phyloP scores from a whole-genome alignment of 192 early-diverging fungal genomes.

The Rhizoclosmatium globosum region DNA sequence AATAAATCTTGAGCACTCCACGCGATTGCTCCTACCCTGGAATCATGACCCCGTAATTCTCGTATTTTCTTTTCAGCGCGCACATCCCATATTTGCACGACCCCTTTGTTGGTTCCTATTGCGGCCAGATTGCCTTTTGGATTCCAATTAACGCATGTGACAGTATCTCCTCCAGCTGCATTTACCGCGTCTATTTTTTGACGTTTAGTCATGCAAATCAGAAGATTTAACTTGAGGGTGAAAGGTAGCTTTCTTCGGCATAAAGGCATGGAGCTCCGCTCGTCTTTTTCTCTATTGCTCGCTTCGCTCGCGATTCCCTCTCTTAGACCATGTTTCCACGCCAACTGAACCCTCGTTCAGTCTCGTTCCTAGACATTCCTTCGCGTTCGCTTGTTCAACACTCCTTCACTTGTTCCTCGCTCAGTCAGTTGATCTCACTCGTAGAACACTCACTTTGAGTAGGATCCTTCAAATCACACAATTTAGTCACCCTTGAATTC shows the following conservation, averaged over 20 bases:
- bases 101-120: slow-evolving; percentile 75
- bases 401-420: too few species aligned
- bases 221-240: too few species aligned
- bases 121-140: slow-evolving; percentile 67
- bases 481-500: slow-evolving; percentile 62
- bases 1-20: slow-evolving; percentile 68
- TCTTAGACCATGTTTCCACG: too few species aligned
- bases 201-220: too few species aligned
- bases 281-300: too few species aligned
- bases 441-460: slow-evolving; percentile 38
- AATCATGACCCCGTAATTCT: slow-evolving; percentile 62
- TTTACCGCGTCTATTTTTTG: background rate
- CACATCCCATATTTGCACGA: slow-evolving; percentile 78
- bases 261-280: too few species aligned
- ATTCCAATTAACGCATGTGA: slow-evolving; percentile 45
- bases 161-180: slow-evolving; percentile 15
- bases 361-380: too few species aligned
- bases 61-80: slow-evolving; percentile 51
- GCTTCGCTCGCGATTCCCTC: too few species aligned
- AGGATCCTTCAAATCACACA: slow-evolving; percentile 59
- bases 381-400: too few species aligned
- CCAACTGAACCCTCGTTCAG: too few species aligned
- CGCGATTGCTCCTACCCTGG: slow-evolving; percentile 74
- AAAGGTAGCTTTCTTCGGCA: too few species aligned
- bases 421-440: too few species aligned